Conservation (phyloP, 1,284 basidiomycete species). For the Puccinia coronata region DNA sequence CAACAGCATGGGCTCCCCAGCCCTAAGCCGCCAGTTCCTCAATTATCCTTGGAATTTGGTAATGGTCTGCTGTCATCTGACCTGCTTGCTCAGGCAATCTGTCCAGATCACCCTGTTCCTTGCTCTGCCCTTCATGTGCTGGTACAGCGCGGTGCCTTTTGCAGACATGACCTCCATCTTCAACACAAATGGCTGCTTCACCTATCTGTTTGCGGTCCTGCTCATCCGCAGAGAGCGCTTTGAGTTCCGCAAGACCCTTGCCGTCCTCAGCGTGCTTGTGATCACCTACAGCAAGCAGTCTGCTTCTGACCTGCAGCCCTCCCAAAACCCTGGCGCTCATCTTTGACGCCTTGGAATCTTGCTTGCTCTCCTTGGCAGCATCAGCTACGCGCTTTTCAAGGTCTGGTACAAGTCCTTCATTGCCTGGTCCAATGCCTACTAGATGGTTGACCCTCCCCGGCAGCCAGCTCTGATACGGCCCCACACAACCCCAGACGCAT, state of each 20-base stretch:
- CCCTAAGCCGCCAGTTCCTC: too few species aligned
- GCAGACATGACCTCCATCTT: conserved; percentile 30
- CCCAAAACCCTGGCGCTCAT: too few species aligned
- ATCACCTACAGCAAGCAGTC: neutral
- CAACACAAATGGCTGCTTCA: conserved; percentile 32
- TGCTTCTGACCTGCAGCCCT: neutral
- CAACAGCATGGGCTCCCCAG: too few species aligned
- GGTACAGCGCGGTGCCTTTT: conserved; percentile 17
- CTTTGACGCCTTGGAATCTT: conserved; percentile 11
- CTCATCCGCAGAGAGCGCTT: neutral
- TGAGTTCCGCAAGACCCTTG: conserved; percentile 3
- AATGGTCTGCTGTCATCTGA: too few species aligned
- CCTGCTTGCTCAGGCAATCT: neutral
- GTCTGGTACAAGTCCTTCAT: conserved; percentile 32
- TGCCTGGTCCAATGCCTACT: conserved; percentile 1
- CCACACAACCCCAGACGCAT: too few species aligned
- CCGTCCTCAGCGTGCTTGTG: conserved; percentile 4
- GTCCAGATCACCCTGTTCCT: conserved; percentile 24
- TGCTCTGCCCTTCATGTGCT: conserved; percentile 12
- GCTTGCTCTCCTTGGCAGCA: conserved; percentile 23
- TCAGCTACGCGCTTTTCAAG: conserved; percentile 22
- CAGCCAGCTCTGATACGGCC: too few species aligned
- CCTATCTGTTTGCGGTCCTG: conserved; percentile 6
- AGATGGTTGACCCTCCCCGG: neutral
- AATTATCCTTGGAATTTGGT: too few species aligned